A percentile compares a stretch with the other conserved stretches of the same genome.
phyloP scores from a whole-genome alignment of 257 asterid genomes.

The Primulina eburnea region DNA sequence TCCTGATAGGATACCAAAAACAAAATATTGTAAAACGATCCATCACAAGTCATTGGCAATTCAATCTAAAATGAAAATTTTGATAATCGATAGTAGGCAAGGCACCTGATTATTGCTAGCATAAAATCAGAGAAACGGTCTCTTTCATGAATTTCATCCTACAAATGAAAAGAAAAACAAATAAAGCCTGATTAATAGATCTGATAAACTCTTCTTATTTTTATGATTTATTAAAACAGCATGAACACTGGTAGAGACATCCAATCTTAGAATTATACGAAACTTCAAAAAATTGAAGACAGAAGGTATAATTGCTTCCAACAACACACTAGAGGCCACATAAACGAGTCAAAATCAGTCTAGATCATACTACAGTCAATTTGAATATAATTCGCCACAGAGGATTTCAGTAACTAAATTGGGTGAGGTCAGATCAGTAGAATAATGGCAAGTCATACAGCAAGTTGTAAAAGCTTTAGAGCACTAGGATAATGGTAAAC shows the following conservation, averaged over 20 bases:
- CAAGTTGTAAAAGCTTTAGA: not conserved
- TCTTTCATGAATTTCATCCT: slow-evolving; percentile 99
- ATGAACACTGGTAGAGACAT: not conserved
- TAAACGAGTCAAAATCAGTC: not conserved
- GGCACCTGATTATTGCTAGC: slow-evolving; percentile 93
- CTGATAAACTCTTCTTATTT: not conserved
- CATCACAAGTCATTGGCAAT: slow-evolving; percentile 14
- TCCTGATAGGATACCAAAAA: slow-evolving; percentile 5
- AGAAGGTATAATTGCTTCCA: not conserved
- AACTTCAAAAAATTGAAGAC: not conserved
- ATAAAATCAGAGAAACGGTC: slow-evolving; percentile 94
- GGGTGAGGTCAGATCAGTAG: too few relatives aligned
- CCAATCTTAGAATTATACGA: not conserved
- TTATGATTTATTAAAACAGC: not conserved
- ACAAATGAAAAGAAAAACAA: slow-evolving; percentile 30
- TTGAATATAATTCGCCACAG: not conserved
- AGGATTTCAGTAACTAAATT: too few relatives aligned
- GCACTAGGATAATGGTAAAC: not conserved
- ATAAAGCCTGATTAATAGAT: slow-evolving; percentile 7
- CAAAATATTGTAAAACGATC: slow-evolving; percentile 1
- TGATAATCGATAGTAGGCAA: slow-evolving; percentile 15
- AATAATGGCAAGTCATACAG: too few relatives aligned
- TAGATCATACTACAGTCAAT: too few relatives aligned
- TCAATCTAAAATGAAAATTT: slow-evolving; percentile 18
- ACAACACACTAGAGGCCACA: not conserved